Evolutionary conservation across 495 filamentous ascomycete species (phyloP).

Genomic region (Usnea hakonensis): DNA sequence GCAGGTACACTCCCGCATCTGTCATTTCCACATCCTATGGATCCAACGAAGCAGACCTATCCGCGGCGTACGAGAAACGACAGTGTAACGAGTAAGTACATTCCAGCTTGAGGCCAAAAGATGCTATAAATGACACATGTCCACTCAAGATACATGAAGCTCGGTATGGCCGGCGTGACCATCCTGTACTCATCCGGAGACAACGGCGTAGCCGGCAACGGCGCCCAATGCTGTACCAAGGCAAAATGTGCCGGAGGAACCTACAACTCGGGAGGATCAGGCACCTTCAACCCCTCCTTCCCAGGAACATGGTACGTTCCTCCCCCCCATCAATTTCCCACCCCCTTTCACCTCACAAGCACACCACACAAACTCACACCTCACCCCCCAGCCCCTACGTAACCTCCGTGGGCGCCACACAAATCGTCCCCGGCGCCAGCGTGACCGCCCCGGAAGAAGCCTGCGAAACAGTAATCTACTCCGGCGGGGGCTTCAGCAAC

Average conservation of each 20-base stretch:
- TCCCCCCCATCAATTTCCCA: too few relatives aligned
- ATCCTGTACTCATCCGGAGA: slow-evolving; percentile 56
- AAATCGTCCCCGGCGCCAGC: slow-evolving; percentile 34
- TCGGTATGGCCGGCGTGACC: slow-evolving; percentile 54
- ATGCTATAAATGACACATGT: not conserved
- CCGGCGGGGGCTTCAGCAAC: slow-evolving; percentile 63
- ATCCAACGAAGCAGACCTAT: slow-evolving; percentile 42
- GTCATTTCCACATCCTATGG: slow-evolving; percentile 56
- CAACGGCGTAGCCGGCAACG: slow-evolving; percentile 46
- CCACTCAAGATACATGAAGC: slow-evolving; percentile 46
- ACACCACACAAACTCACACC: not conserved
- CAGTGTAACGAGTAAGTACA: slow-evolving; percentile 41
- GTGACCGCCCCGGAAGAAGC: slow-evolving; percentile 36
- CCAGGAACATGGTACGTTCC: slow-evolving; percentile 32
- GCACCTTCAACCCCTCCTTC: slow-evolving; percentile 41
- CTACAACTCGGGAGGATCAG: slow-evolving; percentile 30
- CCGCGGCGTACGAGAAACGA: slow-evolving; percentile 45
- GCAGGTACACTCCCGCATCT: slow-evolving; percentile 48
- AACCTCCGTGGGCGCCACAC: slow-evolving; percentile 45
- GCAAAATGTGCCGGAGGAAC: slow-evolving; percentile 22
- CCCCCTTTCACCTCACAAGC: too few relatives aligned
- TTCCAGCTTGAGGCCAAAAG: not conserved
- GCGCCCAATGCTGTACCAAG: slow-evolving; percentile 27
- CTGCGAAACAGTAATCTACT: slow-evolving; percentile 40
- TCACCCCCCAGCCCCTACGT: slow-evolving; percentile 36